phyloP scores from a whole-genome alignment of 495 filamentous ascomycete species.

The Aspergillus campestris region DNA sequence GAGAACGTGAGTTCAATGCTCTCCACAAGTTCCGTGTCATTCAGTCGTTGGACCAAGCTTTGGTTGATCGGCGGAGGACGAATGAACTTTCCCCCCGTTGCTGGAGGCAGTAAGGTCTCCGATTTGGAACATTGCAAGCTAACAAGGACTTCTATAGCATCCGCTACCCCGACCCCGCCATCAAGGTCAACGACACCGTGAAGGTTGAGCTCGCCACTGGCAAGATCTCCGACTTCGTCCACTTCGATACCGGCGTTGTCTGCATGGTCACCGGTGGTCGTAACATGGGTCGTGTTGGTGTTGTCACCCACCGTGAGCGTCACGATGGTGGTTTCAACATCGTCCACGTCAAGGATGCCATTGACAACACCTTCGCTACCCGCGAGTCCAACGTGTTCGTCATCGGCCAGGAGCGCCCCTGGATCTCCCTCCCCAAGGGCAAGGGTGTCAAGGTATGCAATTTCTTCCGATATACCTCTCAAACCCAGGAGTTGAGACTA shows the following conservation, averaged over 20 bases:
- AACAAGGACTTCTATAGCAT: conserved; percentile 55
- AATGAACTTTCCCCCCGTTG: conserved; percentile 12
- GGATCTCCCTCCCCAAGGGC: conserved; percentile 98
- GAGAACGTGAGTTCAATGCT: conserved; percentile 85
- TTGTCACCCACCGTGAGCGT: conserved; percentile 98
- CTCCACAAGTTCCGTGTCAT: conserved; percentile 70
- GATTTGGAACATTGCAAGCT: conserved; percentile 27
- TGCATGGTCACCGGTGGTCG: conserved; percentile 98
- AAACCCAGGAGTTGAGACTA: neutral
- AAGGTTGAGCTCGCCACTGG: conserved; percentile 95
- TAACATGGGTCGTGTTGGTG: conserved; percentile 99
- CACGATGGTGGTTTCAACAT: conserved; percentile 99
- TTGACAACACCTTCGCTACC: conserved; percentile 99
- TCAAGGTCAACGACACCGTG: conserved; percentile 99
- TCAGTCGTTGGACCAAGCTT: conserved; percentile 99
- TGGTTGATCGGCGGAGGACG: conserved; percentile 61
- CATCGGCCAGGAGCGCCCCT: conserved; percentile 95
- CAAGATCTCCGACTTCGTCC: conserved; percentile 94
- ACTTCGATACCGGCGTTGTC: conserved; percentile 94
- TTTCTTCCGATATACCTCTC: neutral
- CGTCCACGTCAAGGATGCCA: conserved; percentile 98
- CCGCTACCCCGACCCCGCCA: conserved; percentile 93
- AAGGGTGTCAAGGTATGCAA: conserved; percentile 87
- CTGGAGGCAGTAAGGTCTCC: conserved; percentile 29
- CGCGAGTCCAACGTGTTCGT: conserved; percentile 98